phyloP scores from a whole-genome alignment of 1,284 basidiomycete genomes.

The Ustilago trichophora region DNA sequence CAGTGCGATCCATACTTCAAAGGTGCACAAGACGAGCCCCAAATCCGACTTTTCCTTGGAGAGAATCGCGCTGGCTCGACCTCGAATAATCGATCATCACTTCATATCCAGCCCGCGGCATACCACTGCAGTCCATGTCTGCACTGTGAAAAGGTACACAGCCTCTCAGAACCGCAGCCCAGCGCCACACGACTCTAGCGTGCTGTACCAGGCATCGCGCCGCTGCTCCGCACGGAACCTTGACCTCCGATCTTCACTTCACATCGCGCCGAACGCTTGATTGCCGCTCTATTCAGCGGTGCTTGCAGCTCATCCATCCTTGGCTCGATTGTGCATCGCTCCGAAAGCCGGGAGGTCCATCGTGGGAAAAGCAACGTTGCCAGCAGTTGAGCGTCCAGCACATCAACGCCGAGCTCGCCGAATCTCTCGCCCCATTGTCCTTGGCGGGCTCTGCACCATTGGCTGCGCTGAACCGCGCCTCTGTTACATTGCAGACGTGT shows the following conservation, averaged over 20 bases:
- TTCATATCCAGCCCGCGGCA: conserved; percentile 9
- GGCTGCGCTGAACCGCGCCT: not conserved
- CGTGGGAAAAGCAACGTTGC: conserved; percentile 21
- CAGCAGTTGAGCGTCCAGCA: conserved; percentile 4
- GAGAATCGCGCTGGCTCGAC: conserved; percentile 15
- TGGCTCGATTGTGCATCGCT: conserved; percentile 8
- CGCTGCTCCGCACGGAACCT: conserved; percentile 1
- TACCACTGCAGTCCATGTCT: not conserved
- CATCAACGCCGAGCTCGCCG: conserved; percentile 20
- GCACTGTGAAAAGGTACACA: conserved; percentile 15
- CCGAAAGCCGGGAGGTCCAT: conserved; percentile 15
- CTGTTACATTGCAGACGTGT: not conserved
- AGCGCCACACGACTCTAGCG: conserved; percentile 24
- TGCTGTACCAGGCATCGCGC: not conserved
- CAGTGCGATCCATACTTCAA: too few relatives aligned
- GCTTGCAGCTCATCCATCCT: not conserved
- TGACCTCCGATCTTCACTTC: conserved; percentile 7
- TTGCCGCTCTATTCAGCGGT: not conserved
- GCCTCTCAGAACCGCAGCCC: conserved; percentile 4
- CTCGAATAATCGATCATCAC: conserved; percentile 10
- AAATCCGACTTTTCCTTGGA: not conserved
- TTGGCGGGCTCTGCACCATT: conserved; percentile 5
- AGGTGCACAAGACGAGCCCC: not conserved
- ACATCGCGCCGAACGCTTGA: not conserved
- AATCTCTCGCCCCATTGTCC: not conserved